Base-by-base conservation (phyloP, 1,284 basidiomycete genomes). In the Neotropicomus parvogracilis region DNA sequence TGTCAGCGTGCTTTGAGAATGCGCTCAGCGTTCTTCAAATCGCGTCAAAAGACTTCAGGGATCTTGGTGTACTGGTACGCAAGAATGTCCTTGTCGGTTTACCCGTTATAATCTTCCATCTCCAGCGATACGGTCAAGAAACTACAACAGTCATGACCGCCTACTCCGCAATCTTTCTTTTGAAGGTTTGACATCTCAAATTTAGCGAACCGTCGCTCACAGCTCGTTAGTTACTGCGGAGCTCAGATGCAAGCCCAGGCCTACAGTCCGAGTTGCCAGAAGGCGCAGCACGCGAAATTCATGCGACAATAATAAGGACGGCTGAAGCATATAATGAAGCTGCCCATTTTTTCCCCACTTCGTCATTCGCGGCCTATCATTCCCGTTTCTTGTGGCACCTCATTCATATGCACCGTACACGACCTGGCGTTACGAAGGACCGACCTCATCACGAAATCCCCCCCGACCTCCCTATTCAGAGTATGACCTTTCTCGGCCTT, bases 131-230 rank as follows among this genome's bases (percentile, higher is more conserved):
- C 57, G 79, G 84, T 9, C 88, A 91, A 69, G 88, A 91, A 60
- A 82, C 85, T 4, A 80, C 88, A 51, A 83, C 84, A 5, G 78
- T 86, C 38, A 91, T 91, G 88, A 85, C 85, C 13, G 88, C 87
- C 14, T 91, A 91, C 59, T 80, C 83, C 48, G 86, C 88, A 17
- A 81, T 91, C 33, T 83, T 88, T 62, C 67, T 91, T 46, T 68
- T 91, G 48, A 83, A 76, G 73, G 88, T 87, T 62, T 36, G 70
- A 59, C 46, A 27, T 29, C 49, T 27, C 49, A 28, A 11, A 14
- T 28, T 35, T 20, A 35, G 19, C 31, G 41, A 34, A 29, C 37
- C 4, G 27, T 32, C 35, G 19, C 38, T 68, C 40, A 64, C 31
- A 6, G 2, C 26, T 24, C 11, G 10, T 14, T 33, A 88, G 85